Evolutionary conservation across 1,284 basidiomycete species (phyloP).

Genomic region (Ganoderma lucidum): DNA sequence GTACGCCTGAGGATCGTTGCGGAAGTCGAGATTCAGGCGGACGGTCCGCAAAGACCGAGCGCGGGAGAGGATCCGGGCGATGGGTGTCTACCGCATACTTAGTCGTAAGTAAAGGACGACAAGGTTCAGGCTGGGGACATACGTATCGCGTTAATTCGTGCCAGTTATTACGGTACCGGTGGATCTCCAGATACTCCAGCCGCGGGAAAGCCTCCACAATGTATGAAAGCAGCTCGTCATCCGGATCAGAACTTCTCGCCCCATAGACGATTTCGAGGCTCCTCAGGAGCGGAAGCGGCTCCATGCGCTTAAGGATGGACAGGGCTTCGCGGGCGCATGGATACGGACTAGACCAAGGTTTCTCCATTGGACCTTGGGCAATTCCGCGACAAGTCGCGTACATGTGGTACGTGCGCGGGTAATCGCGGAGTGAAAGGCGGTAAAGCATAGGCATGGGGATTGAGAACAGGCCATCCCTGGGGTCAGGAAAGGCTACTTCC

Average conservation of each 20-base stretch:
- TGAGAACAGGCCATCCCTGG: background rate
- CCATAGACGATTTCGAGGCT: background rate
- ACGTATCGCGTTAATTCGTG: background rate
- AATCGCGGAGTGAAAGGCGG: background rate
- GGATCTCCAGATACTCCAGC: background rate
- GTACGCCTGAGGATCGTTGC: conserved; percentile 10
- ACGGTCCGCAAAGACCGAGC: background rate
- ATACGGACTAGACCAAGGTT: background rate
- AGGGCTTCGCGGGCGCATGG: background rate
- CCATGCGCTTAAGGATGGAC: background rate
- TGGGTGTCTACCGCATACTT: background rate
- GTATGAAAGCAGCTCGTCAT: background rate
- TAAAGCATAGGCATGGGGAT: background rate
- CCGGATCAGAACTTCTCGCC: background rate
- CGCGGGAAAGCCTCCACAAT: background rate
- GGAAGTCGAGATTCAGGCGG: conserved; percentile 15
- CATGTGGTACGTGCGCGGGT: too few species aligned
- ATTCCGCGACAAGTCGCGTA: background rate
- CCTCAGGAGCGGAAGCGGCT: background rate
- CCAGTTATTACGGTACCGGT: background rate
- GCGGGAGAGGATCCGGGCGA: background rate
- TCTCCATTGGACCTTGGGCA: background rate
- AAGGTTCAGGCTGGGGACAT: background rate
- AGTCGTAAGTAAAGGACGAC: background rate
- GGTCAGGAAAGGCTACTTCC: background rate